A percentile compares a stretch with the other conserved stretches of the same genome.
Conservation (phyloP, 176 grass and related monocot species). For the Echinochloa phyllopogon region DNA sequence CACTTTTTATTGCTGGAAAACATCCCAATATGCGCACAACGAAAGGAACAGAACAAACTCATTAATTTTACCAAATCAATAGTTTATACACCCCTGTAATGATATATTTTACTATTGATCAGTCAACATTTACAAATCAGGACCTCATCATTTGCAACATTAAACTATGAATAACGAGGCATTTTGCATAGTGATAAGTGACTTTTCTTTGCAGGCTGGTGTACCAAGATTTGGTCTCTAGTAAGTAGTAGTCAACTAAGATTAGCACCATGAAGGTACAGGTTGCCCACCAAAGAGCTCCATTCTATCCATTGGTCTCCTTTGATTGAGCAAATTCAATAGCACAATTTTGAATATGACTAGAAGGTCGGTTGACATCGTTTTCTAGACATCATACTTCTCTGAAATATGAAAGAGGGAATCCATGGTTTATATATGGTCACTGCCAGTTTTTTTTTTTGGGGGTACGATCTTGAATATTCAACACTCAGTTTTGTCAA, state of each 20-base stretch:
- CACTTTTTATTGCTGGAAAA: neutral
- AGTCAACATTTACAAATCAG: neutral
- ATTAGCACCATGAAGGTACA: neutral
- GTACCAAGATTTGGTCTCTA: constrained; percentile 26
- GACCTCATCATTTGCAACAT: neutral
- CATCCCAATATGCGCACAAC: neutral
- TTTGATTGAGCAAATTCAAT: constrained; percentile 34
- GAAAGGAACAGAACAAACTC: neutral
- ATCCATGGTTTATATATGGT: constrained; percentile 18
- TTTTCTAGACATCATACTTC: constrained; percentile 22
- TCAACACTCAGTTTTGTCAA: constrained; percentile 20
- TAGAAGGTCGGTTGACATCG: constrained; percentile 27
- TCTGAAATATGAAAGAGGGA: neutral
- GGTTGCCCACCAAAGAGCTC: constrained; percentile 15
- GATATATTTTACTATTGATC: neutral
- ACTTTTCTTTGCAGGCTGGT: constrained; percentile 30
- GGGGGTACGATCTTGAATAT: constrained; percentile 12
- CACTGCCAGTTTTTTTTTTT: constrained; percentile 21
- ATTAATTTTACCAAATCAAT: neutral
- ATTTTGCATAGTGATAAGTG: neutral
- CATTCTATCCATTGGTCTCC: constrained; percentile 29
- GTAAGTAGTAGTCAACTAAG: constrained; percentile 44
- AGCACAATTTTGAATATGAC: constrained; percentile 19
- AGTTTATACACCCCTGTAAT: neutral
- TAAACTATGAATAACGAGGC: neutral